Conservation (phyloP, 148 eudicot species). For the Limonium bicolor region DNA sequence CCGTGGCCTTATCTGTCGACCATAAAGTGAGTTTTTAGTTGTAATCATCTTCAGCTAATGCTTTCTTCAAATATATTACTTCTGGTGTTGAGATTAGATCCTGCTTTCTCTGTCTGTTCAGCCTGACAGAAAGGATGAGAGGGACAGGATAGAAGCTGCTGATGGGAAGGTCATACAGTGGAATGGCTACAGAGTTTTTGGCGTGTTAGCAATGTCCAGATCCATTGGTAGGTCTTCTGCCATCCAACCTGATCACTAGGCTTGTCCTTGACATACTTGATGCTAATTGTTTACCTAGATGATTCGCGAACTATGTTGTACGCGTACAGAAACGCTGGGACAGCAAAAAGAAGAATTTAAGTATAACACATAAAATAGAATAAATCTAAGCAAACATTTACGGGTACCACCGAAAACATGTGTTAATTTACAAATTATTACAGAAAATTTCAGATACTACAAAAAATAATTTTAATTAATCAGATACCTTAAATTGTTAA, state of each 20-base stretch:
- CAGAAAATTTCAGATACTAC: too few relatives aligned
- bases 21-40: constrained; percentile 30
- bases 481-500: too few relatives aligned
- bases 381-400: neutral
- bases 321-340: too few relatives aligned
- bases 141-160: constrained; percentile 39
- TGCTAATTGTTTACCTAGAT: neutral
- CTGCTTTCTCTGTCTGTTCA: constrained; percentile 9
- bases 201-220: constrained; percentile 58
- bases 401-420: too few relatives aligned
- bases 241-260: neutral
- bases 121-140: constrained; percentile 52
- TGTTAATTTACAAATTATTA: too few relatives aligned
- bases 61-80: neutral
- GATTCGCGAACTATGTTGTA: too few relatives aligned
- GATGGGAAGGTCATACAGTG: constrained; percentile 48
- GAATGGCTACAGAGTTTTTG: constrained; percentile 50
- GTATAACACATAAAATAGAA: too few relatives aligned
- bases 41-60: neutral
- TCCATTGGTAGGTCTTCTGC: constrained; percentile 37
- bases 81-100: neutral
- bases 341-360: too few relatives aligned
- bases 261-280: neutral
- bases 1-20: constrained; percentile 39
- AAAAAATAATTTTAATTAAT: too few relatives aligned